Conservation (phyloP, 768 basidiomycete species). For the Xerocomellus chrysenteron region DNA sequence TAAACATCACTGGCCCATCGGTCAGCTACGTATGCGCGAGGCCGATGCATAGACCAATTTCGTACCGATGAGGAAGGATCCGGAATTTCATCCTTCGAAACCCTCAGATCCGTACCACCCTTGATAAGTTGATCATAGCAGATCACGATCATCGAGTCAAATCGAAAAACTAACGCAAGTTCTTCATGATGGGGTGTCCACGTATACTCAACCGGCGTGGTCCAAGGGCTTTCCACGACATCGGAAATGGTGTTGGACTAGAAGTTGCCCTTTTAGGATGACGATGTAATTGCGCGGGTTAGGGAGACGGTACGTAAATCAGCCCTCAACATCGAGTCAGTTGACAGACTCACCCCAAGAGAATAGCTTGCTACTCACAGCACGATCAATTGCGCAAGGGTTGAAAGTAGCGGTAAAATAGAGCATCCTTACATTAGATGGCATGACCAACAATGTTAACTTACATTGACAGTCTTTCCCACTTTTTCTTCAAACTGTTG, state of each 20-base stretch:
- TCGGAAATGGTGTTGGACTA: neutral
- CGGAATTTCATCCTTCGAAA: neutral
- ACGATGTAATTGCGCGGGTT: neutral
- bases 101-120: neutral
- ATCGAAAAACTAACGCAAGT: neutral
- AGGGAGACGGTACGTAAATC: slow-evolving; percentile 1
- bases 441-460: neutral
- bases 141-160: neutral
- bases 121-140: neutral
- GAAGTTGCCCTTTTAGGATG: neutral
- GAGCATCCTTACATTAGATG: neutral
- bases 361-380: neutral
- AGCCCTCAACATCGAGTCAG: neutral
- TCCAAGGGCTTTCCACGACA: neutral
- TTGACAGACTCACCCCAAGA: neutral
- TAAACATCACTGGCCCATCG: neutral
- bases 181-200: neutral
- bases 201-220: neutral
- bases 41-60: neutral
- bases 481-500: neutral
- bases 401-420: neutral
- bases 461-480: neutral
- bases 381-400: no score
- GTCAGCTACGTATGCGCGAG: neutral
- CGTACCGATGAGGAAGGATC: neutral